Percentiles rank a stretch among this genome's conserved stretches.
These are phyloP conservation scores for Leucocoprinus leucothites DNA, from an alignment of 768 basidiomycete species.

Conservation along the genomic window DNA sequence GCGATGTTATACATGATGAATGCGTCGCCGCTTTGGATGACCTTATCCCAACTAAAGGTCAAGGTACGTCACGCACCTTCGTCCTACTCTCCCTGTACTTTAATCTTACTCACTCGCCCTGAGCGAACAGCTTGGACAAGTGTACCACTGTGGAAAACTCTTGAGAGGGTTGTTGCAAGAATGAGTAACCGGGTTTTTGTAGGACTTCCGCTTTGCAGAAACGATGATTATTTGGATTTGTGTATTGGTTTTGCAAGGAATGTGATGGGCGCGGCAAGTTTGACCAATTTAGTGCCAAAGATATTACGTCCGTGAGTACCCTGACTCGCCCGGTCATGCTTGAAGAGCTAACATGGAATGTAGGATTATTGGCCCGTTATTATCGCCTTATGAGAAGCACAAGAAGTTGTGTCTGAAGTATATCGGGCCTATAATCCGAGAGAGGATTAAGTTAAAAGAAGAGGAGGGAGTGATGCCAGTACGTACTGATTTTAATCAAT, in stretches of 20 bases:
- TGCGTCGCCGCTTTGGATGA: background rate
- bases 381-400: slow-evolving; percentile 8
- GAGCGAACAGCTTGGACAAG: slow-evolving; percentile 11
- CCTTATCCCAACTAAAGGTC: background rate
- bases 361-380: slow-evolving; percentile 13
- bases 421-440: slow-evolving; percentile 22
- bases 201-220: slow-evolving; percentile 21
- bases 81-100: background rate
- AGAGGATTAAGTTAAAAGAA: slow-evolving; percentile 22
- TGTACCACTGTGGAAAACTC: slow-evolving; percentile 3
- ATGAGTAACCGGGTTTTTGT: slow-evolving; percentile 21
- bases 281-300: slow-evolving; percentile 17
- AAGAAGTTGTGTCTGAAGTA: slow-evolving; percentile 15
- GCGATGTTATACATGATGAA: slow-evolving; percentile 5
- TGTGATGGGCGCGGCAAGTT: slow-evolving; percentile 16
- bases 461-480: slow-evolving; percentile 25
- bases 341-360: background rate
- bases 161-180: slow-evolving; percentile 17
- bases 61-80: background rate
- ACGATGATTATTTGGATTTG: slow-evolving; percentile 18
- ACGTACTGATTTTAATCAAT: background rate
- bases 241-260: slow-evolving; percentile 17
- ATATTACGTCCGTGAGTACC: slow-evolving; percentile 19
- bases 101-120: background rate
- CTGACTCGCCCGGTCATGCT: too few species aligned